Conservation (phyloP, 1,139 yeast species). For the Pichia sp. region DNA sequence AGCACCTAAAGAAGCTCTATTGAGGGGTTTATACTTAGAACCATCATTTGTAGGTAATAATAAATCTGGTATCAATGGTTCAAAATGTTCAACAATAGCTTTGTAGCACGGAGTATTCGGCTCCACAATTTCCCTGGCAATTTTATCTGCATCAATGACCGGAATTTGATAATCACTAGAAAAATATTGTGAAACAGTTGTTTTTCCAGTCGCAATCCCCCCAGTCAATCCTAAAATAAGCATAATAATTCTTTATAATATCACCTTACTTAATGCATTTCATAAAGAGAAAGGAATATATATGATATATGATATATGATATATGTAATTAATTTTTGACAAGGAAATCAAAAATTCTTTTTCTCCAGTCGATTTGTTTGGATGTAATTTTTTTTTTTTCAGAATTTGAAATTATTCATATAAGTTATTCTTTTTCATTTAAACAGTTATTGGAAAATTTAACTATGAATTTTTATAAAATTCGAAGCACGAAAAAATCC, state of each 20-base stretch:
- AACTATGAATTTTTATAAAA: too few species aligned
- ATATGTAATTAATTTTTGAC: too few species aligned
- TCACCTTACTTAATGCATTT: neutral
- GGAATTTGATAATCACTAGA: conserved; percentile 46
- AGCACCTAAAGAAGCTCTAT: conserved; percentile 69
- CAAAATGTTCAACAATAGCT: conserved; percentile 57
- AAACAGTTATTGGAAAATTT: too few species aligned
- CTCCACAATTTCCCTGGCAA: conserved; percentile 78
- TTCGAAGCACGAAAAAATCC: too few species aligned
- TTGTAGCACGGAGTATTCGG: conserved; percentile 74
- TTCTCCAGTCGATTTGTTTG: too few species aligned
- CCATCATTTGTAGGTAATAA: conserved; percentile 39
- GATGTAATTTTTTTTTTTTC: too few species aligned
- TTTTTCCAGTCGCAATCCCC: conserved; percentile 93
- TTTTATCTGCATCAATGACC: conserved; percentile 81
- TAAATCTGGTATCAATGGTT: conserved; percentile 48
- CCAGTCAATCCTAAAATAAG: conserved; percentile 91
- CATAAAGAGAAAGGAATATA: too few species aligned
- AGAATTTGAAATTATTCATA: too few species aligned
- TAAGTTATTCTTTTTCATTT: too few species aligned
- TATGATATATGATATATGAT: too few species aligned
- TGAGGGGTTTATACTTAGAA: too few species aligned
- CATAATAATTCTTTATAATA: conserved; percentile 38
- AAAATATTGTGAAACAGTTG: conserved; percentile 71
- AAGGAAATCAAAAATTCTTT: too few species aligned